phyloP scores from a whole-genome alignment of 1,139 yeast genomes.

The Debaryomycetaceae sp. region DNA sequence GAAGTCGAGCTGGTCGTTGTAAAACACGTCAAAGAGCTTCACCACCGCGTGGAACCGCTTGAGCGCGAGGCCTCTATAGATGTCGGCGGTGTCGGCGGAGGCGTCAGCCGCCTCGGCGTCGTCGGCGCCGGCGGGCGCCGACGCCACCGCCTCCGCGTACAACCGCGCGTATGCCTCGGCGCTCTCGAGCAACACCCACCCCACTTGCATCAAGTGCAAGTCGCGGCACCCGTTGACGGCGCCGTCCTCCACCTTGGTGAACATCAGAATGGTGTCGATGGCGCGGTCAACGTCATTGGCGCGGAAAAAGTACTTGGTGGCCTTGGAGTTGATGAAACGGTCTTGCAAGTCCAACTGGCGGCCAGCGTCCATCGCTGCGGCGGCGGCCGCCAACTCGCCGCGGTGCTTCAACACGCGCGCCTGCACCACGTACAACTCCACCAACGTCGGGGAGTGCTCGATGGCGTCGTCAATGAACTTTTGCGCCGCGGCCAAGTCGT shows the following conservation, averaged over 20 bases:
- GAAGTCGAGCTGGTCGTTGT: slow-evolving; percentile 88
- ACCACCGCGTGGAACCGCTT: slow-evolving; percentile 72
- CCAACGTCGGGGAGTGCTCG: slow-evolving; percentile 73
- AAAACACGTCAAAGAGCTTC: slow-evolving; percentile 65
- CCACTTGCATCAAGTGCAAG: slow-evolving; percentile 84
- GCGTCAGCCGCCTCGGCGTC: slow-evolving; percentile 27
- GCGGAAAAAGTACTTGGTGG: slow-evolving; percentile 78
- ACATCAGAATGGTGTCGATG: slow-evolving; percentile 65
- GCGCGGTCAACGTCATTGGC: slow-evolving; percentile 80
- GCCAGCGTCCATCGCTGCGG: slow-evolving; percentile 64
- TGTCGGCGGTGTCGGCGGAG: slow-evolving; percentile 30
- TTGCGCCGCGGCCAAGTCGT: slow-evolving; percentile 50
- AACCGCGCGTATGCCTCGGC: slow-evolving; percentile 68
- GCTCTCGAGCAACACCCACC: slow-evolving; percentile 81
- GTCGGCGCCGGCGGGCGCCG: slow-evolving; percentile 11
- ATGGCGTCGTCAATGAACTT: slow-evolving; percentile 59
- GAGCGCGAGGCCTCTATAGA: slow-evolving; percentile 65
- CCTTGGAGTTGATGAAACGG: slow-evolving; percentile 83
- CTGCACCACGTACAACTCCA: slow-evolving; percentile 74
- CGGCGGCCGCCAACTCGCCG: slow-evolving; percentile 60
- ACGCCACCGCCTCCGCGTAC: slow-evolving; percentile 18
- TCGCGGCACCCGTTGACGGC: slow-evolving; percentile 81
- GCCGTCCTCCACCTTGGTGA: slow-evolving; percentile 76
- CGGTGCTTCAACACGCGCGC: slow-evolving; percentile 77
- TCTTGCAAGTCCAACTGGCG: slow-evolving; percentile 81